Evolutionary conservation across 2,329 filamentous ascomycete species (phyloP).

Genomic region (Tetracladium maxilliforme): DNA sequence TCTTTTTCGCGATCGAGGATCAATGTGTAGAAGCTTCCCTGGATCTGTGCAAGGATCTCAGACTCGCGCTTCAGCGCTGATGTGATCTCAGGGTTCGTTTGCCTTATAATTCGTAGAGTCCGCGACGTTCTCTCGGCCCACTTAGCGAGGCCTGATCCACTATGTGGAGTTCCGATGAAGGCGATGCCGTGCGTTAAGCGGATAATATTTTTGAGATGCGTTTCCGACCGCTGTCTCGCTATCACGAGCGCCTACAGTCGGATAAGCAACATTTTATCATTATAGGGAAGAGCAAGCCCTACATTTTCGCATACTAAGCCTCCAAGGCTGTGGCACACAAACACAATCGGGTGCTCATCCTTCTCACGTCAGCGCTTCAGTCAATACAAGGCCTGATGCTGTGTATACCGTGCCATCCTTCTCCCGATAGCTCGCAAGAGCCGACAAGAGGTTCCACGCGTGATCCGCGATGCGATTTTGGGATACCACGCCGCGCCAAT

Average conservation of each 20-base stretch:
- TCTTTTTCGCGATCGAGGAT: too few species aligned
- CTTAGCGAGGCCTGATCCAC: constrained; percentile 5
- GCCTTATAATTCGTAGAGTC: too few species aligned
- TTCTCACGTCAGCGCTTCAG: constrained; percentile 1
- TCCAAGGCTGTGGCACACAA: constrained; percentile 7
- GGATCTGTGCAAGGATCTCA: too few species aligned
- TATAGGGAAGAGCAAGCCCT: constrained; percentile 4
- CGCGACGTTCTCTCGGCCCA: neutral
- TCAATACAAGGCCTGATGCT: too few species aligned
- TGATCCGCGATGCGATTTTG: constrained; percentile 14
- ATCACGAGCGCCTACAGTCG: neutral
- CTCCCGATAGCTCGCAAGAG: constrained; percentile 10
- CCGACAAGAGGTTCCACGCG: constrained; percentile 12
- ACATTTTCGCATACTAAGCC: constrained; percentile 7
- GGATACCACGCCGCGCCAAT: constrained; percentile 11
- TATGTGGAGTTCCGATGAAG: constrained; percentile 8
- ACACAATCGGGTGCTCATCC: constrained; percentile 6
- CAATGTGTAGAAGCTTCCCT: too few species aligned
- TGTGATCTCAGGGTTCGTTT: too few species aligned
- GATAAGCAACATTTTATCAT: constrained; percentile 2
- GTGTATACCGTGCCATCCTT: constrained; percentile 12
- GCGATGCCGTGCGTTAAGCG: constrained; percentile 5
- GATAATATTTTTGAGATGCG: neutral
- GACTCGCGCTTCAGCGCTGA: too few species aligned
- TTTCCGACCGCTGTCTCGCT: neutral